A percentile compares a stretch with the other conserved stretches of the same genome.
Conservation (phyloP, 2,329 filamentous ascomycete species). For the Monilinia polystroma region DNA sequence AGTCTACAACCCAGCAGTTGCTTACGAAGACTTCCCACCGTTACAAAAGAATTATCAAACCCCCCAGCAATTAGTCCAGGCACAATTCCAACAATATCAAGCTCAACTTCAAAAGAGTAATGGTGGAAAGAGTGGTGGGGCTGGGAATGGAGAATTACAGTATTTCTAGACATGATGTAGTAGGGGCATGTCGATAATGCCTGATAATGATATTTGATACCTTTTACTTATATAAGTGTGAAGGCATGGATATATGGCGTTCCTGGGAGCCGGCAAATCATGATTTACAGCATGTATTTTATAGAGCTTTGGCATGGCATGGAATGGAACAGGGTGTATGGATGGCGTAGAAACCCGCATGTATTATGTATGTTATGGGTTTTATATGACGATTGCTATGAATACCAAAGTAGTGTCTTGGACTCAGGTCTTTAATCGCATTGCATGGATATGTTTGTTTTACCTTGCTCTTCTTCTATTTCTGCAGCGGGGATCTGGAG, state of each 20-base stretch:
- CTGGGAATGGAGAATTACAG: slow-evolving; percentile 35
- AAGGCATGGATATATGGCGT: slow-evolving; percentile 2
- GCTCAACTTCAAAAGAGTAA: slow-evolving; percentile 37
- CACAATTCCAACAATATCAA: slow-evolving; percentile 39
- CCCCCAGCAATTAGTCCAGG: slow-evolving; percentile 39
- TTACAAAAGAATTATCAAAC: slow-evolving; percentile 40
- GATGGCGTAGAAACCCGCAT: background rate
- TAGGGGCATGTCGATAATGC: background rate
- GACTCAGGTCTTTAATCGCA: background rate
- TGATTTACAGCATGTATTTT: background rate
- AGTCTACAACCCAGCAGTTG: slow-evolving; percentile 37
- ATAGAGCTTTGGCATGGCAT: background rate
- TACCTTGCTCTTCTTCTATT: too few species aligned
- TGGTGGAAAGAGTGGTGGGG: slow-evolving; percentile 25
- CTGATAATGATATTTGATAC: slow-evolving; percentile 7
- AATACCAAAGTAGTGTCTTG: background rate
- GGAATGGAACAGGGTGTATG: background rate
- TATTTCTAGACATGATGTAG: slow-evolving; percentile 31
- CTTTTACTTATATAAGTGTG: background rate
- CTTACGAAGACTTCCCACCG: slow-evolving; percentile 42
- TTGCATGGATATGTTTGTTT: too few species aligned
- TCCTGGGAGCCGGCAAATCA: background rate
- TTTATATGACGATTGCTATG: background rate
- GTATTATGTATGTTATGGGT: background rate
- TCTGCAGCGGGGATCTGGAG: too few species aligned